Base-by-base conservation (phyloP, 2,329 filamentous ascomycete genomes). In the Pseudopyricularia cyperi region DNA sequence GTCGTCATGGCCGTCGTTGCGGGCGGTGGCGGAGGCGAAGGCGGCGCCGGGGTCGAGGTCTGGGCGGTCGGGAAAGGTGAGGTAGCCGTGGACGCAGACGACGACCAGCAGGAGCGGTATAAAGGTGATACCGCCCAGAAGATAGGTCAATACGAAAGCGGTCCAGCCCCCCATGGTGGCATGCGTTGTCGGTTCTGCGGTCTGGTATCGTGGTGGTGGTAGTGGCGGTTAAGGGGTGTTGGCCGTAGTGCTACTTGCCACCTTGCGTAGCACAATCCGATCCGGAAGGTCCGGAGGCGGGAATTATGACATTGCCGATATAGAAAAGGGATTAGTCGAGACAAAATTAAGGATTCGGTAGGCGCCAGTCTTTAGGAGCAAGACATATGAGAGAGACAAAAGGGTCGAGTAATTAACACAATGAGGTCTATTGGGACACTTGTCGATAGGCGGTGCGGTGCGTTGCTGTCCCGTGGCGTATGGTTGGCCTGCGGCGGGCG, bases 41-140 rank as follows among this genome's bases (percentile, higher is more conserved):
- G 56, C 60, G 37, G 61, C 52, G 46, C 52, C 51, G 7, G 64
- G 52, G 42, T 62, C 60, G 55, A 65, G 60, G 59, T 73, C 71
- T 53, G 72, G 60, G 59, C 71, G 71, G 58, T 70, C 60, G 46
- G 86, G 85, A 51, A 88, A 75, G 12, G 81, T 80, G 53, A 84
- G 69, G 70, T 89, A 83, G 57, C 80, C 80, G 65, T 89, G 80
- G 33, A 80, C 63, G 51, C 90, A 63, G 52, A 87, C 60, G 48
- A 77, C 66, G 46, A 70, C 63, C 51, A 90, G 56, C 54, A 89
- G 60, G 3, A 95, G 71, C 30, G 90, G 90, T 54, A 95, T 64
- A 64, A 96, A 91, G 53, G 90, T 95, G 63, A 96, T 66, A 61
- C 90, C 91, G 67, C 90, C 90, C 54, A 95, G 69, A 58, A 95